These are phyloP conservation scores for Dryas drummondii DNA, from an alignment of 306 rosid genomes.

Conservation along the genomic window DNA sequence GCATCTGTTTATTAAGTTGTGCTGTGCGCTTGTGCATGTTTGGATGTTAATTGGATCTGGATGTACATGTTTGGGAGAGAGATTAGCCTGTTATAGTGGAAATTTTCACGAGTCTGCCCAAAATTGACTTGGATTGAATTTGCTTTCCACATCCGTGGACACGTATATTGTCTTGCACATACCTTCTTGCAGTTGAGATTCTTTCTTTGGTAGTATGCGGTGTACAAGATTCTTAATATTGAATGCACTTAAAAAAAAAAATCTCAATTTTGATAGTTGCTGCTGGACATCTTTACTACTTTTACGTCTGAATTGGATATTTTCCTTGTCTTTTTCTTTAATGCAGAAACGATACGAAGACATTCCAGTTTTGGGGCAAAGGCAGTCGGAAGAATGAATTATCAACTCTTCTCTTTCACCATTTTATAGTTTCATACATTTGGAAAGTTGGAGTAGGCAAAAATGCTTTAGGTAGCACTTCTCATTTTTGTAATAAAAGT, in stretches of 20 bases:
- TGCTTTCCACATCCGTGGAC: not conserved
- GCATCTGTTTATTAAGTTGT: not conserved
- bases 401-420: slow-evolving; percentile 6
- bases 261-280: not conserved
- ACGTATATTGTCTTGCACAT: not conserved
- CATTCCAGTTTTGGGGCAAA: slow-evolving; percentile 58
- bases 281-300: slow-evolving; percentile 5
- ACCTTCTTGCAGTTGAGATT: not conserved
- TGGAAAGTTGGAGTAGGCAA: slow-evolving; percentile 35
- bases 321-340: not conserved
- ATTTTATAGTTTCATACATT: slow-evolving; percentile 27
- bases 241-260: not conserved
- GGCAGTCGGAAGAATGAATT: slow-evolving; percentile 50
- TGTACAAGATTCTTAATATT: not conserved
- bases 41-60: not conserved
- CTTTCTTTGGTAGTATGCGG: not conserved
- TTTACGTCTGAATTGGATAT: not conserved
- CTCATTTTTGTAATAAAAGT: slow-evolving; percentile 60
- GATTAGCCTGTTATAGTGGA: not conserved
- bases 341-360: slow-evolving; percentile 65
- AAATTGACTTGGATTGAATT: not conserved
- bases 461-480: slow-evolving; percentile 42
- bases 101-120: not conserved
- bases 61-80: not conserved
- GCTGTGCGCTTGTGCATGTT: not conserved